Percentiles rank a stretch among this genome's conserved stretches.
These are phyloP conservation scores for Cyclocybe aegerita DNA, from an alignment of 768 basidiomycete species.

Conservation along the genomic window DNA sequence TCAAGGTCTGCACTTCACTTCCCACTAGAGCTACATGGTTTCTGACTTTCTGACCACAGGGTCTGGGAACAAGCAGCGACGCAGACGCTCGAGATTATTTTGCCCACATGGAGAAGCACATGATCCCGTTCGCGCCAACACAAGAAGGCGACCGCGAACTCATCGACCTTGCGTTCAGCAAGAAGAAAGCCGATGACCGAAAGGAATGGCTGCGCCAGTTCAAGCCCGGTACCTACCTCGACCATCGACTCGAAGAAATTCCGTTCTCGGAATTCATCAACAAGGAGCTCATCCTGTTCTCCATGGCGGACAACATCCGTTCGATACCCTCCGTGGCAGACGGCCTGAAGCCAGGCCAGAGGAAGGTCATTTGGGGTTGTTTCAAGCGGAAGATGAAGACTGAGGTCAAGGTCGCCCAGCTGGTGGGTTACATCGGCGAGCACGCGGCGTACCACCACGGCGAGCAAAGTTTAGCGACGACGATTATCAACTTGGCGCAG, in stretches of 20 bases:
- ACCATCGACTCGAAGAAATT: slow-evolving; percentile 86
- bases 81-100: slow-evolving; percentile 93
- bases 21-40: not conserved
- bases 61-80: slow-evolving; percentile 92
- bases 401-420: slow-evolving; percentile 95
- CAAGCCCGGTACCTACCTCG: slow-evolving; percentile 92
- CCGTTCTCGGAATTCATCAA: slow-evolving; percentile 95
- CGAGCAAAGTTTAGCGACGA: slow-evolving; percentile 80
- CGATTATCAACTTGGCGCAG: slow-evolving; percentile 94
- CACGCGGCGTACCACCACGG: slow-evolving; percentile 97
- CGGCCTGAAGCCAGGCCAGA: slow-evolving; percentile 95
- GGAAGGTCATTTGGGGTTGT: slow-evolving; percentile 95
- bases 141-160: slow-evolving; percentile 82
- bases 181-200: slow-evolving; percentile 97
- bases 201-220: slow-evolving; percentile 98
- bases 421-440: slow-evolving; percentile 93
- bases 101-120: slow-evolving; percentile 86
- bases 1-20: slow-evolving; percentile 64
- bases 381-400: slow-evolving; percentile 93
- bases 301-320: slow-evolving; percentile 98
- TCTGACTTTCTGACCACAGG: slow-evolving; percentile 44
- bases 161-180: slow-evolving; percentile 98
- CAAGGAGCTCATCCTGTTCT: slow-evolving; percentile 96
- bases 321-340: slow-evolving; percentile 95
- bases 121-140: slow-evolving; percentile 86